Evolutionary conservation across 164 flowering plant genomes (phyloP).

Genomic region (Stephania japonica): DNA sequence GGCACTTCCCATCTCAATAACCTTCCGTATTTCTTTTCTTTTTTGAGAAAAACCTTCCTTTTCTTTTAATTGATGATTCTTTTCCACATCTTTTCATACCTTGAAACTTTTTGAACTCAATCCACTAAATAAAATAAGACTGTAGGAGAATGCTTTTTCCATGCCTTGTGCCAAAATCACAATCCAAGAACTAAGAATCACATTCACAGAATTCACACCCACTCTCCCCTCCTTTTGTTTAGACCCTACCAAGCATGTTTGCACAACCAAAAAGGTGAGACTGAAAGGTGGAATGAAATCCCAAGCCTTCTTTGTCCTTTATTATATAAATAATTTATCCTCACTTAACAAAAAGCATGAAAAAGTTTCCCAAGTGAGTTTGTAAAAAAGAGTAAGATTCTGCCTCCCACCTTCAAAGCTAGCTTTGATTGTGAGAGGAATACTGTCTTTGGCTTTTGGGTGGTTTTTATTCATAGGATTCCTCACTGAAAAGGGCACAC

Average conservation of each 20-base stretch:
- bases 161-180: neutral
- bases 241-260: slow-evolving; percentile 28
- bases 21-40: too few species aligned
- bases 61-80: neutral
- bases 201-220: slow-evolving; percentile 17
- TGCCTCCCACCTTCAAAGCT: slow-evolving; percentile 16
- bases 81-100: neutral
- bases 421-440: slow-evolving; percentile 21
- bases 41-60: neutral
- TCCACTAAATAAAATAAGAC: neutral
- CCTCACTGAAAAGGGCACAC: slow-evolving; percentile 20
- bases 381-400: slow-evolving; percentile 27
- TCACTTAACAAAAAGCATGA: slow-evolving; percentile 27
- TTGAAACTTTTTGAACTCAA: neutral
- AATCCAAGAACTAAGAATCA: slow-evolving; percentile 23
- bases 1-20: neutral
- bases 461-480: slow-evolving; percentile 28
- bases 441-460: slow-evolving; percentile 27
- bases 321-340: slow-evolving; percentile 16
- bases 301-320: slow-evolving; percentile 21
- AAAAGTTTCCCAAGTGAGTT: slow-evolving; percentile 19
- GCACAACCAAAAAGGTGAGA: slow-evolving; percentile 25
- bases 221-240: slow-evolving; percentile 40
- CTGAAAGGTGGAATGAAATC: slow-evolving; percentile 32
- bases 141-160: neutral